Percentiles rank a stretch among this genome's conserved stretches.
These are phyloP conservation scores for Termitomyces eurrhizus DNA, from an alignment of 768 basidiomycete species.

Conservation along the genomic window DNA sequence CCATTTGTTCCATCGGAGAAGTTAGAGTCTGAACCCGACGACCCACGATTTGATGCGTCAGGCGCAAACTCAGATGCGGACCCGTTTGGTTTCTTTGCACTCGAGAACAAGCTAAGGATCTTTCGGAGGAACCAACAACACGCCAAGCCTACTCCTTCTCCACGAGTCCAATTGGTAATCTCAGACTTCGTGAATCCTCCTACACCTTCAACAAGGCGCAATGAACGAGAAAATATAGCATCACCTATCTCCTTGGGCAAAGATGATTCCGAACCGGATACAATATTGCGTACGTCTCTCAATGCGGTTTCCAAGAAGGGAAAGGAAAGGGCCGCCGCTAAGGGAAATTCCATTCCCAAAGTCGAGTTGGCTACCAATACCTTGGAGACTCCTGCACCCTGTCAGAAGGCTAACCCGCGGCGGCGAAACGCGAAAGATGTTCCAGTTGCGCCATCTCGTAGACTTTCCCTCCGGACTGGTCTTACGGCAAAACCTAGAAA, in stretches of 20 bases:
- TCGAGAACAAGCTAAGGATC: constrained; percentile 47
- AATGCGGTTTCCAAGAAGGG: constrained; percentile 19
- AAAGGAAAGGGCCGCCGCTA: constrained; percentile 13
- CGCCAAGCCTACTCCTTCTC: background rate
- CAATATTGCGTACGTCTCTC: constrained; percentile 29
- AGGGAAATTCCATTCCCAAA: constrained; percentile 1
- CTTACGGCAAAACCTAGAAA: constrained; percentile 12
- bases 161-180: background rate
- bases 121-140: constrained; percentile 10
- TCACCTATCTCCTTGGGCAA: constrained; percentile 21
- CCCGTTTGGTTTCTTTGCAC: constrained; percentile 55
- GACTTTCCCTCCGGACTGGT: constrained; percentile 5
- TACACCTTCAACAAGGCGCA: constrained; percentile 30
- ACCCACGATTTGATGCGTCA: background rate
- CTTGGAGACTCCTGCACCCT: background rate
- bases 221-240: constrained; percentile 23
- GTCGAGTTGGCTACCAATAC: background rate
- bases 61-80: constrained; percentile 17
- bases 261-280: constrained; percentile 27
- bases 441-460: background rate
- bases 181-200: constrained; percentile 22
- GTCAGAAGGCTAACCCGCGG: background rate
- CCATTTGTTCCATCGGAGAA: background rate
- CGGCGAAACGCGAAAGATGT: background rate
- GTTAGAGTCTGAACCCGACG: constrained; percentile 4